A percentile compares a stretch with the other conserved stretches of the same genome.
phyloP scores from a whole-genome alignment of 2,329 filamentous ascomycete species.

The Colletotrichum sidae region DNA sequence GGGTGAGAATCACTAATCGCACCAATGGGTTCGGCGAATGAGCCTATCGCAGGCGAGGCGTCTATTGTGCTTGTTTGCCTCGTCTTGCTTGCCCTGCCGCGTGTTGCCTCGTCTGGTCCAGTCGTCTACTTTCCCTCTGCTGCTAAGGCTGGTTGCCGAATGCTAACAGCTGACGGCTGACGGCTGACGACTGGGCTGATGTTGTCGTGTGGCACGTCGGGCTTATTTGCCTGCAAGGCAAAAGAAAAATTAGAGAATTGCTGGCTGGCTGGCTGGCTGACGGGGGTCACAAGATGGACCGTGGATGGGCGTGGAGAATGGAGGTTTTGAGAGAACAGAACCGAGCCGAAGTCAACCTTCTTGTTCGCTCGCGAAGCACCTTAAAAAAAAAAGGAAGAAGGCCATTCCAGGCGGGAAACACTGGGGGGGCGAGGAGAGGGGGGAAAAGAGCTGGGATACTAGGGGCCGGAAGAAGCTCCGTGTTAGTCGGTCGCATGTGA shows the following conservation, averaged over 20 bases:
- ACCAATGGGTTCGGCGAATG: not conserved
- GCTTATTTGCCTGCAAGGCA: too few species aligned
- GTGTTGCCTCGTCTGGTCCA: too few species aligned
- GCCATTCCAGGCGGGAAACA: not conserved
- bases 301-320: constrained; percentile 27
- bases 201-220: constrained; percentile 13
- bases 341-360: too few species aligned
- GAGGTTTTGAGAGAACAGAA: constrained; percentile 11
- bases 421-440: constrained; percentile 7
- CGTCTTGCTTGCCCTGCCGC: too few species aligned
- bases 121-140: too few species aligned
- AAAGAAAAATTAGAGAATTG: too few species aligned
- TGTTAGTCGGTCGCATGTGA: constrained; percentile 12
- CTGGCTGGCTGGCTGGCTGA: too few species aligned
- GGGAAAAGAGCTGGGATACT: constrained; percentile 2
- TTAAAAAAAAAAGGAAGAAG: not conserved
- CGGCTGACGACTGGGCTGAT: too few species aligned
- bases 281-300: too few species aligned
- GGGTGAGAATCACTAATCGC: constrained; percentile 1
- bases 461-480: constrained; percentile 22
- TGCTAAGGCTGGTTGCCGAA: too few species aligned
- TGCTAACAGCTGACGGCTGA: too few species aligned
- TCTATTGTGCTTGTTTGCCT: not conserved
- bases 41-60: not conserved
- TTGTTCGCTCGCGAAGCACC: not conserved